Evolutionary conservation across 306 rosid species (phyloP).

Genomic region (Crotalaria pallida): DNA sequence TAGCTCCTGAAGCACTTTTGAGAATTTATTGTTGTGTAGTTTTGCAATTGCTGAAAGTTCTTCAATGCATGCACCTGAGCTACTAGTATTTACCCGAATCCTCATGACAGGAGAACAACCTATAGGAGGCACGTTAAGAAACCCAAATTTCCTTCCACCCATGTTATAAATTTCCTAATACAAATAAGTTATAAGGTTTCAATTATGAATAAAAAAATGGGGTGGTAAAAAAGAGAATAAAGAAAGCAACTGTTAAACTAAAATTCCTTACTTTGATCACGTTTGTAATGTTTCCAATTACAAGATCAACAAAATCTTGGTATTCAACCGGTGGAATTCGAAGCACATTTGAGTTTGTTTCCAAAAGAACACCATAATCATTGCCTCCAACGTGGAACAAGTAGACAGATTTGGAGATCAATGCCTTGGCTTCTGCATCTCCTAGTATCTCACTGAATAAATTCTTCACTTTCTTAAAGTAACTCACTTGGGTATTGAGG

Average conservation of each 20-base stretch:
- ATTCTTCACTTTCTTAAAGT: slow-evolving; percentile 35
- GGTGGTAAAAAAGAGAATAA: not conserved
- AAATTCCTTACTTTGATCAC: slow-evolving; percentile 24
- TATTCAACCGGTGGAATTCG: not conserved
- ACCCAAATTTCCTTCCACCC: slow-evolving; percentile 56
- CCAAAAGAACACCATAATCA: slow-evolving; percentile 20
- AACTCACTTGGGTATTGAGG: slow-evolving; percentile 37
- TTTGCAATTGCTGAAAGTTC: slow-evolving; percentile 16
- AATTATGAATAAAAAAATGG: not conserved
- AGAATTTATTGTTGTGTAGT: slow-evolving; percentile 33
- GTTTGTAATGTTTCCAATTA: slow-evolving; percentile 40
- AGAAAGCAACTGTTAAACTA: not conserved
- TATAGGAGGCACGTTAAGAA: slow-evolving; percentile 11
- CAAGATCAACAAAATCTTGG: slow-evolving; percentile 26
- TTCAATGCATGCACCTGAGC: slow-evolving; percentile 24
- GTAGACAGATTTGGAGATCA: slow-evolving; percentile 45
- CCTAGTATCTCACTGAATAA: slow-evolving; percentile 30
- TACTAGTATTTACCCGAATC: not conserved
- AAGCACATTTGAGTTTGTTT: not conserved
- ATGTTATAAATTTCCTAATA: slow-evolving; percentile 38
- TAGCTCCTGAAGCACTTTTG: slow-evolving; percentile 15
- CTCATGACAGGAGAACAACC: slow-evolving; percentile 32
- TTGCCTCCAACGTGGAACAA: slow-evolving; percentile 37
- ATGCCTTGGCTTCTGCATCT: slow-evolving; percentile 8
- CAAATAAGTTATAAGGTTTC: not conserved